phyloP scores from a whole-genome alignment of 2,329 filamentous ascomycete genomes.

The Alternaria dauci region DNA sequence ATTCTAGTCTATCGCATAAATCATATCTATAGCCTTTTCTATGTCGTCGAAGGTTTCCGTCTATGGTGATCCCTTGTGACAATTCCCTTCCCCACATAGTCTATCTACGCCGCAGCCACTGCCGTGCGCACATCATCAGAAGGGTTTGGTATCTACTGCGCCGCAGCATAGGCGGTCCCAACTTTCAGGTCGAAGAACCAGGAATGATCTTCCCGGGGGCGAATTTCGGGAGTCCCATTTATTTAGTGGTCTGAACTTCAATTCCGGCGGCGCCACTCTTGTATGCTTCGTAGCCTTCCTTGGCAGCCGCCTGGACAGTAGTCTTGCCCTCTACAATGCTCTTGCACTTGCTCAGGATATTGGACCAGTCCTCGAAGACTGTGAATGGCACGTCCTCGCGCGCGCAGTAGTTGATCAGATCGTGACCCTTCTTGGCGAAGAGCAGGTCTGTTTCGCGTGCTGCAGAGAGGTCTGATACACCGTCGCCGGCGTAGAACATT shows the following conservation, averaged over 20 bases:
- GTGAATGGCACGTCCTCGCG: slow-evolving; percentile 86
- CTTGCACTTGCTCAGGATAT: slow-evolving; percentile 78
- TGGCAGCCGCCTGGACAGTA: slow-evolving; percentile 74
- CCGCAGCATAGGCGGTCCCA: neutral
- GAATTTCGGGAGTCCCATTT: slow-evolving; percentile 7
- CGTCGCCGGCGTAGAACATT: slow-evolving; percentile 84
- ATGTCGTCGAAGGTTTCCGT: slow-evolving; percentile 13
- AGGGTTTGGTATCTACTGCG: slow-evolving; percentile 1
- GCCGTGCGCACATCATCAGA: neutral
- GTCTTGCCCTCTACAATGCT: slow-evolving; percentile 76
- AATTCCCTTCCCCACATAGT: neutral
- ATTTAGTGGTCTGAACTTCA: slow-evolving; percentile 28
- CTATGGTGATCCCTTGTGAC: neutral
- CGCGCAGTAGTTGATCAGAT: slow-evolving; percentile 87
- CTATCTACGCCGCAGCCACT: neutral
- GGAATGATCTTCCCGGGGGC: neutral
- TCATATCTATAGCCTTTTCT: slow-evolving; percentile 20
- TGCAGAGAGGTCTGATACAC: slow-evolving; percentile 61
- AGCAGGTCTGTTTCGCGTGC: slow-evolving; percentile 91
- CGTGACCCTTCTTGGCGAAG: slow-evolving; percentile 91
- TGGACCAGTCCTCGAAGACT: slow-evolving; percentile 83
- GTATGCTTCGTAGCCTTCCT: slow-evolving; percentile 58
- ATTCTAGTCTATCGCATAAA: slow-evolving; percentile 23
- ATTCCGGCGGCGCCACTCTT: slow-evolving; percentile 56
- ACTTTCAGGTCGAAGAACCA: neutral